A percentile compares a stretch with the other conserved stretches of the same genome.
phyloP scores from a whole-genome alignment of 2,329 filamentous ascomycete genomes.

The Aspergillus alliaceus region DNA sequence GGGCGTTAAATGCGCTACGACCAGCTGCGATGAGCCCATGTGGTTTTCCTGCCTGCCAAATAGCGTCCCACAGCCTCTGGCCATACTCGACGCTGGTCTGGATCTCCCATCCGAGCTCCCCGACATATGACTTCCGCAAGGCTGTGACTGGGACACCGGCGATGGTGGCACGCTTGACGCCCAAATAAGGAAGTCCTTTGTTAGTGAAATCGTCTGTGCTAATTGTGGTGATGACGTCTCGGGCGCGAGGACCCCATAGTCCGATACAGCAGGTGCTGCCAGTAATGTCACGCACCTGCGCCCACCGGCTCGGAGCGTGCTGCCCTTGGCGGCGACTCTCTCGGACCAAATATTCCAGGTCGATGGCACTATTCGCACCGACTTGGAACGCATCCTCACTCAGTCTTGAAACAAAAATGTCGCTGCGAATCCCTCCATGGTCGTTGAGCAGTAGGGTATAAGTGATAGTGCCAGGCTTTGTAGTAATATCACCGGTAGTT shows the following conservation, averaged over 20 bases:
- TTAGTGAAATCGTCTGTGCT: conserved; percentile 27
- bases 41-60: conserved; percentile 55
- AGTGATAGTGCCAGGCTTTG: conserved; percentile 51
- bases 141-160: conserved; percentile 57
- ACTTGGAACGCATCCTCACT: conserved; percentile 51
- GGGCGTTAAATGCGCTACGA: conserved; percentile 57
- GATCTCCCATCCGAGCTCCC: conserved; percentile 64
- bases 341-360: conserved; percentile 55
- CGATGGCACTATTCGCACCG: conserved; percentile 56
- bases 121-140: conserved; percentile 60
- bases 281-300: conserved; percentile 59
- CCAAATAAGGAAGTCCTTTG: conserved; percentile 50
- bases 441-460: conserved; percentile 59
- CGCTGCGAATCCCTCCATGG: conserved; percentile 56
- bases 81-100: conserved; percentile 61
- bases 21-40: conserved; percentile 61
- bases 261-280: conserved; percentile 61
- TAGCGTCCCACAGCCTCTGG: conserved; percentile 57
- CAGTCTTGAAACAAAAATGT: conserved; percentile 58
- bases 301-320: conserved; percentile 42
- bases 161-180: conserved; percentile 51
- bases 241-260: conserved; percentile 60
- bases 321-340: conserved; percentile 54
- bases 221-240: conserved; percentile 51
- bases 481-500: conserved; percentile 39